Base-by-base conservation (phyloP, 306 rosid species). In the Dryas alaskensis region DNA sequence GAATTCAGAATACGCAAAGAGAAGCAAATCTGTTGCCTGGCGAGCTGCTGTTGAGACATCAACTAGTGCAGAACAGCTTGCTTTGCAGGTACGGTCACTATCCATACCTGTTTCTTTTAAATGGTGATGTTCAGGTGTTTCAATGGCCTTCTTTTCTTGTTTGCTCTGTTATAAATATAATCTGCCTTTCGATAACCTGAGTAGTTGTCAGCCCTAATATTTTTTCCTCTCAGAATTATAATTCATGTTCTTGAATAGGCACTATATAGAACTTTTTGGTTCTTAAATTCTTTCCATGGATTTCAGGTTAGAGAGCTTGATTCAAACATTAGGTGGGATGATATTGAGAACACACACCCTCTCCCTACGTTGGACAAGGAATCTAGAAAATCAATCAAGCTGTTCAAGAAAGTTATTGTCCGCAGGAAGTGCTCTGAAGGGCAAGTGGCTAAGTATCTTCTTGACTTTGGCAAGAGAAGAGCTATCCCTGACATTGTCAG, bases 391-490 rank as follows among this genome's bases (percentile, higher is more conserved):
- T 84, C 99, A 65, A 70, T 70, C 81, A 81, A 93, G 87, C 84
- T 94, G 74, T 94, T 94, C 88, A 94, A 90, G 86, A 94, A 94
- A 83, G 95, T 81, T 77, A 87, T 92, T 78, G 85, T 94, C 72
- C 97, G 99, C 73, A 90, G 97, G 79, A 94, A 94, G 87, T 79
- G 81, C 81, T 70, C 78, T 39, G 92, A 94, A 70, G 86, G 86
- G 76, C 84, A 80, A 75, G 73, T 78, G 69, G 84, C 78, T 22
- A 94, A 87, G 75, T 94, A 89, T 81, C 99, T 94, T 76, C 86
- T 94, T 79, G 97, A 94, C 82, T 94, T 94, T 86, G 99, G 99
- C 60, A 94, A 94, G 87, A 94, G 99, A 84, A 94, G 93, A 83
- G 81, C 75, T 73, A 76, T 92, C 65, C 99, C 99, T 27, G 88